These are phyloP conservation scores for Poa pratensis DNA, from an alignment of 176 grass and related monocot species.

Conservation along the genomic window DNA sequence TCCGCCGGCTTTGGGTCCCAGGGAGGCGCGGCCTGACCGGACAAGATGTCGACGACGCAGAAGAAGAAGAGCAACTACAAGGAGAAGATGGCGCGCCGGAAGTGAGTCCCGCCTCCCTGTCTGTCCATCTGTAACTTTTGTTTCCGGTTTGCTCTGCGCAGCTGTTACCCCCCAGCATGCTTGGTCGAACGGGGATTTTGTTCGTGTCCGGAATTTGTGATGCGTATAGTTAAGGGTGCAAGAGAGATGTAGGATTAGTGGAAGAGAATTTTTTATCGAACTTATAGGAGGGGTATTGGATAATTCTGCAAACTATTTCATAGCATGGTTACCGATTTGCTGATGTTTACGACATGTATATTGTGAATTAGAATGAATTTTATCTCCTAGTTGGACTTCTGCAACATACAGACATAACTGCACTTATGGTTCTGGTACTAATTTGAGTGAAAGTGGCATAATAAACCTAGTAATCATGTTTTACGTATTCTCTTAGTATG, in stretches of 20 bases:
- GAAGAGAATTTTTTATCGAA: too few species aligned
- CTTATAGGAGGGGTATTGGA: too few species aligned
- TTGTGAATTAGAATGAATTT: not conserved
- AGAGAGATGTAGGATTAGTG: too few species aligned
- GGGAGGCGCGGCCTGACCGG: constrained; percentile 6
- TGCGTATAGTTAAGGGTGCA: not conserved
- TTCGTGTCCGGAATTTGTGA: not conserved
- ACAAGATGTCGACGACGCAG: constrained; percentile 60
- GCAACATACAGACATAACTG: not conserved
- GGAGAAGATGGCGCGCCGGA: constrained; percentile 83
- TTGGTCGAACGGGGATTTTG: not conserved
- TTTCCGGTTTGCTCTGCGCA: not conserved
- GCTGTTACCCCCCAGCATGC: constrained; percentile 17
- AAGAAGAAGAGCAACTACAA: constrained; percentile 88
- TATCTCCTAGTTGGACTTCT: not conserved
- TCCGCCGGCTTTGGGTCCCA: not conserved
- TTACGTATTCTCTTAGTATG: not conserved
- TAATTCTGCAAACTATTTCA: not conserved
- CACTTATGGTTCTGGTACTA: not conserved
- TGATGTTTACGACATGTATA: not conserved
- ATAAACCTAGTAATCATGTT: not conserved
- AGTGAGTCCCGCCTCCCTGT: constrained; percentile 54
- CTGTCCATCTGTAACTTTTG: not conserved
- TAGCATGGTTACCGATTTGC: not conserved
- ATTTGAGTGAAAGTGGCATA: not conserved